Evolutionary conservation across 1,284 basidiomycete genomes (phyloP).

Genomic region (Moesziomyces antarcticus): DNA sequence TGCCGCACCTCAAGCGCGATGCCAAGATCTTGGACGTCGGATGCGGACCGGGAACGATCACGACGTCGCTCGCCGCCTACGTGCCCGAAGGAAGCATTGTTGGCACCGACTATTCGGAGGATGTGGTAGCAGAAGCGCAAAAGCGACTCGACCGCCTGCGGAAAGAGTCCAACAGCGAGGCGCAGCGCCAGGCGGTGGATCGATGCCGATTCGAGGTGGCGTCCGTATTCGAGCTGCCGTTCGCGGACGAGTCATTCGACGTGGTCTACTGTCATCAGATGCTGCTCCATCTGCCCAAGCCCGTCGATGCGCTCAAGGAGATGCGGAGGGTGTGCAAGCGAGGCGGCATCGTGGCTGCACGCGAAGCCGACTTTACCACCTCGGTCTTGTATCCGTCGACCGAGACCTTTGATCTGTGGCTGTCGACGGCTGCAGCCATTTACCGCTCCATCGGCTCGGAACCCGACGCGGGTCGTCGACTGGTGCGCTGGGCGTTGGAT

Average conservation of each 20-base stretch:
- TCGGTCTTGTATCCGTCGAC: conserved; percentile 16
- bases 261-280: conserved; percentile 40
- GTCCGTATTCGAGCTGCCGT: conserved; percentile 32
- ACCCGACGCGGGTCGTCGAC: conserved; percentile 31
- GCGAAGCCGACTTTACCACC: conserved; percentile 26
- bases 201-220: conserved; percentile 23
- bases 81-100: conserved; percentile 23
- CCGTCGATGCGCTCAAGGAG: conserved; percentile 24
- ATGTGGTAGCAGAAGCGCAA: conserved; percentile 27
- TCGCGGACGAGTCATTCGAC: conserved; percentile 26
- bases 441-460: conserved; percentile 31
- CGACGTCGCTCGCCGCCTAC: conserved; percentile 25
- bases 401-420: conserved; percentile 17
- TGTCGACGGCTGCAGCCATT: conserved; percentile 7
- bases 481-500: conserved; percentile 32
- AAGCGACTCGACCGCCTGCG: conserved; percentile 10
- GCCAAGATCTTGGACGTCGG: conserved; percentile 33
- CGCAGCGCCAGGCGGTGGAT: conserved; percentile 1
- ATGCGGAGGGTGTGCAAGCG: conserved; percentile 41
- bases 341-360: conserved; percentile 28
- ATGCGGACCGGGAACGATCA: conserved; percentile 44
- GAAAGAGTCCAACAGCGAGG: not conserved
- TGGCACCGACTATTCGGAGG: conserved; percentile 26
- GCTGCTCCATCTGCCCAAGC: conserved; percentile 33
- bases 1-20: conserved; percentile 22